Percentiles rank a stretch among this genome's conserved stretches.
Conservation (phyloP, 805 yeast species). For the Candida takata region DNA sequence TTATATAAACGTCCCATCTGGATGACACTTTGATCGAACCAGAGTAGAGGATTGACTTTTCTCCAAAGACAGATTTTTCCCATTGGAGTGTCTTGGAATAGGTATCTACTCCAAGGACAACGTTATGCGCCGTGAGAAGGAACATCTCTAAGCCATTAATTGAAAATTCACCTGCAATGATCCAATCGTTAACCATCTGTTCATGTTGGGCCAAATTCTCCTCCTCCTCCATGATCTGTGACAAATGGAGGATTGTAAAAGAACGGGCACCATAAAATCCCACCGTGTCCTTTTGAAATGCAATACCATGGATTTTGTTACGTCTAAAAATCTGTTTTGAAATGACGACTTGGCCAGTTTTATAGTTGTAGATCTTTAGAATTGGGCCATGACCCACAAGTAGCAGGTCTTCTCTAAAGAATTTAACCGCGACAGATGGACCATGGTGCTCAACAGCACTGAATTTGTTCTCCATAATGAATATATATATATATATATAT, state of each 20-base stretch:
- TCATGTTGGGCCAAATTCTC: constrained; percentile 31
- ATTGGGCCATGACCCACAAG: constrained; percentile 69
- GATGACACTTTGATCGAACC: constrained; percentile 57
- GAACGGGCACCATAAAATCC: constrained; percentile 71
- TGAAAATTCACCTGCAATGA: constrained; percentile 52
- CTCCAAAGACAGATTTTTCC: constrained; percentile 41
- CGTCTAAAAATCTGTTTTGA: constrained; percentile 47
- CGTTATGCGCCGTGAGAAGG: constrained; percentile 76
- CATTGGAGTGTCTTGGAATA: constrained; percentile 22
- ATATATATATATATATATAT: no score
- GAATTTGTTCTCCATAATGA: background rate
- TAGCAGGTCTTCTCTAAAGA: constrained; percentile 28
- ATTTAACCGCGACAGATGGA: constrained; percentile 11
- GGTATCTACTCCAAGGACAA: constrained; percentile 37
- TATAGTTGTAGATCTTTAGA: constrained; percentile 47
- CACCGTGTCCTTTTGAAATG: constrained; percentile 29
- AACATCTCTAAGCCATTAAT: constrained; percentile 32
- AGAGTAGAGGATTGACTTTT: constrained; percentile 80
- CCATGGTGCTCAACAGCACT: constrained; percentile 15
- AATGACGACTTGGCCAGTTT: constrained; percentile 29
- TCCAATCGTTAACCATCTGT: constrained; percentile 70
- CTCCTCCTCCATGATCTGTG: constrained; percentile 24
- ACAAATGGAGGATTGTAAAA: constrained; percentile 35
- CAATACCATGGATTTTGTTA: constrained; percentile 80
- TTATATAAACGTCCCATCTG: constrained; percentile 42